Evolutionary conservation across 805 yeast species (phyloP), one percentile per base, ranked within the genome.

Genomic region (Geotrichum ghanense): DNA sequence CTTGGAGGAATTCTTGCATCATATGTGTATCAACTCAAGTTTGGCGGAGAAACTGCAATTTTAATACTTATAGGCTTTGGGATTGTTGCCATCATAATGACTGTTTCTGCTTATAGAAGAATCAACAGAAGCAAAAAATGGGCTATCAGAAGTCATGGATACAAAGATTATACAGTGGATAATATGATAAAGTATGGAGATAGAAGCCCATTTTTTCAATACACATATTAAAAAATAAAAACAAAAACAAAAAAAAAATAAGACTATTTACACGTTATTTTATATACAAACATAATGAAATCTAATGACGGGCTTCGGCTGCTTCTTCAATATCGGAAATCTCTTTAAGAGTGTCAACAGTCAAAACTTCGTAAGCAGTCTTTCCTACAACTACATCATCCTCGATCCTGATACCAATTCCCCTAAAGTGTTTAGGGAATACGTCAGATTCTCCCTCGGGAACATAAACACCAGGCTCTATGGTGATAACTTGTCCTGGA

Each of bases 401-500:
- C 64, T 92, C 99, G 25, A 92, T 83, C 56, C 99, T 78, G 22
- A 92, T 83, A 1, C 97, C 99, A 44, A 92, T 81, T 24, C 89
- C 89, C 57, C 85, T 81, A 67, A 76, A 90, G 55, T 78, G 78
- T 51, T 74, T 71, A 20, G 98, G 97, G 73, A 81, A 90, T 22
- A 59, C 54, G 46, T 74, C 78, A 54, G 71, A 71, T 53, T 75
- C 71, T n/a, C 19, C 17, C 14, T 21, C 23, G 1, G 98, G 97
- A 40, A 94, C 75, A 61, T 92, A 92, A 23, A 92, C 73, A 22
- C 98, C 99, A 0, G 98, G 98, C 62, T 94, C 99, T 21, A 94
- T 78, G 1, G 99, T 92, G 43, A 92, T 71, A 3, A 90, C 97
- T 60, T 87, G 94, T 20, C 89, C 89, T 19, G 70, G 68, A 42